These are phyloP conservation scores for Eucalyptus rudis DNA, from an alignment of 345 rosid species.

Conservation along the genomic window DNA sequence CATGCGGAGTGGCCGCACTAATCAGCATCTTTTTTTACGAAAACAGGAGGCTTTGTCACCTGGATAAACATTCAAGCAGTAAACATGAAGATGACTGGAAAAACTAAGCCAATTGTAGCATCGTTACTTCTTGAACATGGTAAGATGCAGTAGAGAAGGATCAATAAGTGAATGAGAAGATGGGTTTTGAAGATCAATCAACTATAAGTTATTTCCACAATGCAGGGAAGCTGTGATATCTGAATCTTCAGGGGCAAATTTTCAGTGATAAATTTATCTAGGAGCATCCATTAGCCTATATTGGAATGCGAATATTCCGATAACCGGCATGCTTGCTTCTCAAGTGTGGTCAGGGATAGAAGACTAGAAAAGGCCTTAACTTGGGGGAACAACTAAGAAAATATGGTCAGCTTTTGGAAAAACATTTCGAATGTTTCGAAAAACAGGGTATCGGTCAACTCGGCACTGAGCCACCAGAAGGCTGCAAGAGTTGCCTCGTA, in stretches of 20 bases:
- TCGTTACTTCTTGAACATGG: neutral
- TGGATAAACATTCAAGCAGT: neutral
- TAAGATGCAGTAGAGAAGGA: neutral
- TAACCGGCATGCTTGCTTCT: neutral
- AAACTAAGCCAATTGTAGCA: neutral
- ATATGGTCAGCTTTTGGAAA: neutral
- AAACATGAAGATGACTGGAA: neutral
- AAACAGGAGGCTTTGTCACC: neutral
- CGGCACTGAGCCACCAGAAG: neutral
- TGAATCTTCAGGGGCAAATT: neutral
- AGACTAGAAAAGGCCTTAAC: neutral
- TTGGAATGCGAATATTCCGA: neutral
- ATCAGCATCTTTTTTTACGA: accelerated
- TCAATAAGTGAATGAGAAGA: neutral
- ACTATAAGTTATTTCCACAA: neutral
- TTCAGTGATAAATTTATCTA: neutral
- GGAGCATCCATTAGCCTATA: neutral
- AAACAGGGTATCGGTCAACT: neutral
- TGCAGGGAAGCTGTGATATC: neutral
- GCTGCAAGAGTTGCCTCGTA: neutral
- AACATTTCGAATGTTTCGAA: neutral
- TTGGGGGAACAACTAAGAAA: neutral
- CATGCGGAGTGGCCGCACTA: neutral
- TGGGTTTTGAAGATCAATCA: neutral
- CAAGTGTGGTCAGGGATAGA: neutral